A percentile compares a stretch with the other conserved stretches of the same genome.
These are phyloP conservation scores for Sporothrix dimorphospora DNA, from an alignment of 2,329 filamentous ascomycete genomes.

Conservation along the genomic window DNA sequence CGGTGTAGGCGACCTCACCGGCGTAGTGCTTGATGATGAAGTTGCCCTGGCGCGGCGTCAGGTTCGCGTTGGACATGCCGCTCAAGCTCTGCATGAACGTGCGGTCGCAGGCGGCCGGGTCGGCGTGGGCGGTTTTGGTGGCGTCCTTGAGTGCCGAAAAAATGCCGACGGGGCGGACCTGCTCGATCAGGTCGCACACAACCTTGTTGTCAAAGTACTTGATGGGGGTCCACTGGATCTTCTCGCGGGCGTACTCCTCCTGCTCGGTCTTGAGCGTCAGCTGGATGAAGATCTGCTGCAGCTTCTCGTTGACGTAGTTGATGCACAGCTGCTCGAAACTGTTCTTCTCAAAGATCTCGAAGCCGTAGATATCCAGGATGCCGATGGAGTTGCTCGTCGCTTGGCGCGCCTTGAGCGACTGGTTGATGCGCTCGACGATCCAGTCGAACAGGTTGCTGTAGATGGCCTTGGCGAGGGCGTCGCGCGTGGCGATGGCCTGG, in stretches of 20 bases:
- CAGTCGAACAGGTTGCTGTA: conserved; percentile 98
- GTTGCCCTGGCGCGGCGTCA: conserved; percentile 88
- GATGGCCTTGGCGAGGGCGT: conserved; percentile 92
- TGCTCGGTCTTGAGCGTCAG: conserved; percentile 95
- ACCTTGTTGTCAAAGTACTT: conserved; percentile 99
- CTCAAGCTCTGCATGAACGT: conserved; percentile 95
- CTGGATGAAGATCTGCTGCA: conserved; percentile 99
- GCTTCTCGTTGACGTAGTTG: conserved; percentile 99
- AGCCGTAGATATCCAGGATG: conserved; percentile 98
- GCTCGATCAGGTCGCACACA: conserved; percentile 95
- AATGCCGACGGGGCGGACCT: conserved; percentile 83
- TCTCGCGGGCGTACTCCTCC: conserved; percentile 92
- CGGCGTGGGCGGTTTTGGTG: conserved; percentile 96
- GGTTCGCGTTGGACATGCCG: conserved; percentile 86
- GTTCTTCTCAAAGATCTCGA: conserved; percentile 99
- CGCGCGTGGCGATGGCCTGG: conserved; percentile 83
- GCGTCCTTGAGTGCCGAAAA: conserved; percentile 97
- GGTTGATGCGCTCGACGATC: conserved; percentile 93
- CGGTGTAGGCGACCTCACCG: conserved; percentile 91
- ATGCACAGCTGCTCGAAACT: conserved; percentile 99
- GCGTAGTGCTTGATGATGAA: conserved; percentile 99
- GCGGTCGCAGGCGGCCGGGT: conserved; percentile 89
- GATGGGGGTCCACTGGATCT: conserved; percentile 99
- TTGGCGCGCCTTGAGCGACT: conserved; percentile 79
- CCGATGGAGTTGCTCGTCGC: conserved; percentile 82